These are phyloP conservation scores for Botrytis byssoidea DNA, from an alignment of 2,329 filamentous ascomycete species.

Conservation along the genomic window DNA sequence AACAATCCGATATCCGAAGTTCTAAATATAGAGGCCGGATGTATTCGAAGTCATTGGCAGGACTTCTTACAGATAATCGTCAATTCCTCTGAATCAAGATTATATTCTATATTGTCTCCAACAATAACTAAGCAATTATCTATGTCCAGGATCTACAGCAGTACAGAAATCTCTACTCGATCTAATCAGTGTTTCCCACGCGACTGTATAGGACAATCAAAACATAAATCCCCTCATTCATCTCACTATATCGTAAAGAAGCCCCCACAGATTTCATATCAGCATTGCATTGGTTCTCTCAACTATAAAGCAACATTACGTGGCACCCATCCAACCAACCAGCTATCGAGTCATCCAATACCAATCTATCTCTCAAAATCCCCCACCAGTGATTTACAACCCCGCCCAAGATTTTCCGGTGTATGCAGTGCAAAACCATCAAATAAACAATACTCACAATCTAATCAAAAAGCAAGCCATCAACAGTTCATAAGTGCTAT, in stretches of 20 bases:
- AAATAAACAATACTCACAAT: background rate
- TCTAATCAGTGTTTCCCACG: background rate
- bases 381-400: background rate
- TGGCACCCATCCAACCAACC: background rate
- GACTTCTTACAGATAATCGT: background rate
- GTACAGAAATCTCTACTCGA: background rate
- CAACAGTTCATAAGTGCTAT: background rate
- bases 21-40: background rate
- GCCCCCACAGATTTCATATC: background rate
- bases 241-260: background rate
- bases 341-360: background rate
- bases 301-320: background rate
- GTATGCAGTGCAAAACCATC: background rate
- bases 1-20: background rate
- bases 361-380: background rate
- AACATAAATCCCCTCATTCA: background rate
- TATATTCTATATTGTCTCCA: background rate
- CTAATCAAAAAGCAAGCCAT: background rate
- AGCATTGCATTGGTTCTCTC: background rate
- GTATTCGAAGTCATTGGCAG: background rate
- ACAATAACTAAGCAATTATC: background rate
- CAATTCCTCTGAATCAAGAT: background rate
- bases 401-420: background rate
- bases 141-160: background rate
- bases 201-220: background rate